Evolutionary conservation across 2,329 filamentous ascomycete genomes (phyloP).

Genomic region (Paecilomyces sp.): DNA sequence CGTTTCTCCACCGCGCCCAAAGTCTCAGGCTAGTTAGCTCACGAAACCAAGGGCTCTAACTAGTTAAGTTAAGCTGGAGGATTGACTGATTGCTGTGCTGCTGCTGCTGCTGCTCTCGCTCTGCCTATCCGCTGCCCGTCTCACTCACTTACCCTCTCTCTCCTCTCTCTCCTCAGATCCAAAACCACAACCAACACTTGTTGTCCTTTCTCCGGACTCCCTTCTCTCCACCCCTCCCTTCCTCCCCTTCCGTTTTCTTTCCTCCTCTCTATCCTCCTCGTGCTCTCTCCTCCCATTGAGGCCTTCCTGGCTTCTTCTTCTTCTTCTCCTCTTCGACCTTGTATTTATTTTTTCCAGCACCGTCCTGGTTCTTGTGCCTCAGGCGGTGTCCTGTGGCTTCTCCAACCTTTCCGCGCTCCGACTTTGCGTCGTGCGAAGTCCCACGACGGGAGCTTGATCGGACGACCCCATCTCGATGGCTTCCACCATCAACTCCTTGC

Average conservation of each 20-base stretch:
- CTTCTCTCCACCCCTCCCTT: slow-evolving; percentile 2
- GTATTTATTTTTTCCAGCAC: slow-evolving; percentile 5
- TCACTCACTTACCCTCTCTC: background rate
- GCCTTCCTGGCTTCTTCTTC: slow-evolving; percentile 5
- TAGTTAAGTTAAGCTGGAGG: too few relatives aligned
- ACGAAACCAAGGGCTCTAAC: too few relatives aligned
- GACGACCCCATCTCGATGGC: slow-evolving; percentile 29
- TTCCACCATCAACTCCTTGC: slow-evolving; percentile 31
- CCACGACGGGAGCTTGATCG: slow-evolving; percentile 26
- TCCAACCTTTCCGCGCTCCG: slow-evolving; percentile 17
- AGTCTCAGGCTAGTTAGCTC: background rate
- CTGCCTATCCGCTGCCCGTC: background rate
- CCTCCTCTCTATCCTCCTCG: slow-evolving; percentile 1
- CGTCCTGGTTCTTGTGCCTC: slow-evolving; percentile 16
- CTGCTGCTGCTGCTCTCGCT: background rate
- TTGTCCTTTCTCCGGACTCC: slow-evolving; percentile 1
- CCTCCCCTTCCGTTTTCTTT: slow-evolving; percentile 5
- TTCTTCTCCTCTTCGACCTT: slow-evolving; percentile 6
- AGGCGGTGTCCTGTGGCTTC: slow-evolving; percentile 33
- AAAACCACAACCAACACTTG: slow-evolving; percentile 1
- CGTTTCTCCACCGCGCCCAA: background rate
- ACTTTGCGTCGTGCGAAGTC: slow-evolving; percentile 28
- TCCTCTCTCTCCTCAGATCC: slow-evolving; percentile 3
- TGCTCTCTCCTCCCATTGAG: slow-evolving; percentile 3
- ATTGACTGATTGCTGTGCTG: too few relatives aligned